These are phyloP conservation scores for Fragaria ananassa DNA, from an alignment of 306 rosid genomes.

Conservation along the genomic window DNA sequence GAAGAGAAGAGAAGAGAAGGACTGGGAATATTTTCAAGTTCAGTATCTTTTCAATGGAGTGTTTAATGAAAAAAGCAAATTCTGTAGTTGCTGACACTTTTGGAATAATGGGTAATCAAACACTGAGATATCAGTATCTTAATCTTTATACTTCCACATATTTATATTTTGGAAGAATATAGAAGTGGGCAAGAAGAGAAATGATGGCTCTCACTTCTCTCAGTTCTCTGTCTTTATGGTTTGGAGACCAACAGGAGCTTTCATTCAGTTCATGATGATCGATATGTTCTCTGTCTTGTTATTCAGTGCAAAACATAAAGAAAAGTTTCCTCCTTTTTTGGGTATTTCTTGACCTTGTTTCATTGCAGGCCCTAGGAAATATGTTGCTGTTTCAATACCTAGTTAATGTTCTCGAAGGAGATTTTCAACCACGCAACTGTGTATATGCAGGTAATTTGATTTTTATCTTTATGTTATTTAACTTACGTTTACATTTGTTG, in stretches of 20 bases:
- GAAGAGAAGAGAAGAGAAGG: background rate
- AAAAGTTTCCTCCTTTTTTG: background rate
- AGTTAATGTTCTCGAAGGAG: constrained; percentile 62
- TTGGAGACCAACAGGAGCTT: background rate
- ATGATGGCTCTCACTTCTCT: background rate
- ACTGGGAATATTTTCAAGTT: background rate
- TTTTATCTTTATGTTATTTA: constrained; percentile 12
- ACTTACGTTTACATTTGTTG: background rate
- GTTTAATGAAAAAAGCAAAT: background rate
- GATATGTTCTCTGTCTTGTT: background rate
- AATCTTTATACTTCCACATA: background rate
- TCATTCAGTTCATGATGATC: background rate
- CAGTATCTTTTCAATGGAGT: background rate
- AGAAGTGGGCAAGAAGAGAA: background rate
- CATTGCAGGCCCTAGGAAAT: constrained; percentile 54
- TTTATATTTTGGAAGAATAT: background rate
- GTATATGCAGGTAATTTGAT: constrained; percentile 45
- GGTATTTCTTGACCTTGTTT: constrained; percentile 26
- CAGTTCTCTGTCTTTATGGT: background rate
- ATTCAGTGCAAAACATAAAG: background rate
- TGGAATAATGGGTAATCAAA: background rate
- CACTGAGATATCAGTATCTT: background rate
- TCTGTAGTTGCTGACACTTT: background rate
- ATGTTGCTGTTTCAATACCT: constrained; percentile 80
- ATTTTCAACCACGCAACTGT: constrained; percentile 61